A percentile compares a stretch with the other conserved stretches of the same genome.
phyloP scores from a whole-genome alignment of 1,284 basidiomycete species.

The Melampsora americana region DNA sequence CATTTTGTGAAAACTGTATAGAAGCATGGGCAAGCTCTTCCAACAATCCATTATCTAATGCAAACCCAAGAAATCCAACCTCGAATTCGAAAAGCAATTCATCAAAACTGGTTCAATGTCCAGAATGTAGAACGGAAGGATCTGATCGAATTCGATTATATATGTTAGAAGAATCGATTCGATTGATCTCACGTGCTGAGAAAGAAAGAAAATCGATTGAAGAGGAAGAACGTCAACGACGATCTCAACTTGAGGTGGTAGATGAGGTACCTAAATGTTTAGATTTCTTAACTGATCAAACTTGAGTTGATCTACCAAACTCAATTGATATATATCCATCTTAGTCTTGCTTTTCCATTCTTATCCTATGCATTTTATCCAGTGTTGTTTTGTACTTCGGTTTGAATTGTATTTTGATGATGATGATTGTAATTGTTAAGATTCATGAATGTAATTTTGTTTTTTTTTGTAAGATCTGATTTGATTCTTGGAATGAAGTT shows the following conservation, averaged over 20 bases:
- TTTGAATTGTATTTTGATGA: no score
- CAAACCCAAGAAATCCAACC: neutral
- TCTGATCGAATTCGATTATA: conserved; percentile 30
- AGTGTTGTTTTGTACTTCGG: no score
- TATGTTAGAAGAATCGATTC: conserved; percentile 44
- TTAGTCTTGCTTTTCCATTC: no score
- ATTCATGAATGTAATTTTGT: no score
- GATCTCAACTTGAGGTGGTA: conserved; percentile 22
- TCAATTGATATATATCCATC: no score
- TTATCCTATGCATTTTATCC: no score
- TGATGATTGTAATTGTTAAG: no score
- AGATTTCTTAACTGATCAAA: no score
- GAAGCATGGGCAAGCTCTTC: conserved; percentile 23
- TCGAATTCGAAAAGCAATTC: no score
- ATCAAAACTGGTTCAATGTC: conserved; percentile 24
- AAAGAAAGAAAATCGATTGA: conserved; percentile 16
- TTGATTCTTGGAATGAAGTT: no score
- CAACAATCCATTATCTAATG: neutral
- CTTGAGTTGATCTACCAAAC: no score
- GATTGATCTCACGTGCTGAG: conserved; percentile 30
- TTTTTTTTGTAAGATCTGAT: no score
- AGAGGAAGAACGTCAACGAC: conserved; percentile 1
- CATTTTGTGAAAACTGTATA: conserved; percentile 40
- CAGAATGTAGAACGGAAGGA: conserved; percentile 30
- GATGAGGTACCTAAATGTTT: neutral